These are phyloP conservation scores for Schizochytrium sp. DNA, from an alignment of 108 stramenopile species.

Conservation along the genomic window DNA sequence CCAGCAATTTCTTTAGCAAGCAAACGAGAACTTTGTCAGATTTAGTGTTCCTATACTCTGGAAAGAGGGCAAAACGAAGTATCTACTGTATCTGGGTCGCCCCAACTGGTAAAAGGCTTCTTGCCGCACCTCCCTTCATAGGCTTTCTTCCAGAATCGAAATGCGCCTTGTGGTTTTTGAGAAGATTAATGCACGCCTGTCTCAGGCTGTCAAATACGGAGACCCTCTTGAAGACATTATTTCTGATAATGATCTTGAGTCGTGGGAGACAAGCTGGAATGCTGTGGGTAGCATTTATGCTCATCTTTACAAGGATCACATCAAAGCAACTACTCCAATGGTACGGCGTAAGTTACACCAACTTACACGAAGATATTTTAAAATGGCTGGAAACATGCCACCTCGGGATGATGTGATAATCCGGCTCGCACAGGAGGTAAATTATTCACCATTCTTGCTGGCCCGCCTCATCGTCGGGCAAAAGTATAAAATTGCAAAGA, in stretches of 20 bases:
- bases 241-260: background rate
- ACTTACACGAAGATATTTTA: background rate
- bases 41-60: too few relatives aligned
- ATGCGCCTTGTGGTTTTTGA: background rate
- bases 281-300: background rate
- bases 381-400: background rate
- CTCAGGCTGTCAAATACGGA: background rate
- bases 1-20: too few relatives aligned
- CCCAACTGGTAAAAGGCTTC: too few relatives aligned
- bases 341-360: background rate
- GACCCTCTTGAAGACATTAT: background rate
- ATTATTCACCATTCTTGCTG: constrained; percentile 8
- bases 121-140: too few relatives aligned
- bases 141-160: background rate
- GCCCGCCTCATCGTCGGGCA: constrained; percentile 9
- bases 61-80: too few relatives aligned
- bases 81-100: too few relatives aligned
- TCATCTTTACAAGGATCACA: background rate
- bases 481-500: background rate
- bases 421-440: background rate
- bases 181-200: background rate
- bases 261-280: constrained; percentile 32
- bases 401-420: background rate
- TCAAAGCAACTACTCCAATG: background rate
- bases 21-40: too few relatives aligned